phyloP scores from a whole-genome alignment of 169 alveolate species.

The Plasmodium falciparum region DNA sequence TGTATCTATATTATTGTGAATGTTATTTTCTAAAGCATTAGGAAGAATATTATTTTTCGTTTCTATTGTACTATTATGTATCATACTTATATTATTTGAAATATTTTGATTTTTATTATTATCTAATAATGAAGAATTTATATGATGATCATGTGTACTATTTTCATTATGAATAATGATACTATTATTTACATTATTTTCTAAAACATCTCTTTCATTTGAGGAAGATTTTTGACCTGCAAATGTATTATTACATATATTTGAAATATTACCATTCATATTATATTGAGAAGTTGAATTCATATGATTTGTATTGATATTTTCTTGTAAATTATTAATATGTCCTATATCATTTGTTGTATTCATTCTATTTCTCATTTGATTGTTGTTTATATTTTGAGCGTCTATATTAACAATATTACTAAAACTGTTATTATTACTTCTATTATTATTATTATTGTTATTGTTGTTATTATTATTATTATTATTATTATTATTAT shows the following conservation, averaged over 20 bases:
- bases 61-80: neutral
- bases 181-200: neutral
- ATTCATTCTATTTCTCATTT: neutral
- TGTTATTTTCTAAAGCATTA: constrained; percentile 61
- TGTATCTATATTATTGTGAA: constrained; percentile 2
- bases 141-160: neutral
- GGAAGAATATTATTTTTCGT: constrained; percentile 70
- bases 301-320: neutral
- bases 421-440: neutral
- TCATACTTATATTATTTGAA: neutral
- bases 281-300: neutral
- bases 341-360: neutral
- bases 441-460: neutral
- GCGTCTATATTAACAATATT: neutral
- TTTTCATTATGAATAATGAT: neutral
- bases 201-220: neutral
- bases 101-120: neutral
- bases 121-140: neutral
- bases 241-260: too few species aligned
- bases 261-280: neutral
- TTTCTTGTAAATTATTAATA: neutral
- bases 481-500: neutral
- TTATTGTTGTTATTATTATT: neutral
- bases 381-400: constrained; percentile 10
- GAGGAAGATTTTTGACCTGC: neutral